phyloP scores from a whole-genome alignment of 257 asterid species.

The Dorcoceras hygrometricum region DNA sequence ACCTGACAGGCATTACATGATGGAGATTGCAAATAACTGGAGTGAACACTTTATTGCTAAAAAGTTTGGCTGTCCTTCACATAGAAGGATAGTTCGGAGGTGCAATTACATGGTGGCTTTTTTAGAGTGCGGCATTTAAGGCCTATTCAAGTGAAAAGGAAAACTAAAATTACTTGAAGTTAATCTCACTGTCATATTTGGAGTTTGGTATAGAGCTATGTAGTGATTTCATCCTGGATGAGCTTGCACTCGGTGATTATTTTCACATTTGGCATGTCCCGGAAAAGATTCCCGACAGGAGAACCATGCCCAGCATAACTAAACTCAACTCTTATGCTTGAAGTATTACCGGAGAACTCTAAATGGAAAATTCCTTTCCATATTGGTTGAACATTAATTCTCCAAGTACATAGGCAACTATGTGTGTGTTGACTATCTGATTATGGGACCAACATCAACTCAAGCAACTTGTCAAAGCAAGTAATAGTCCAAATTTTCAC shows the following conservation, averaged over 20 bases:
- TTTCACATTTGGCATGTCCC: neutral
- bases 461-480: conserved; percentile 7
- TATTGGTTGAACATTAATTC: neutral
- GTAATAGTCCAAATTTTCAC: neutral
- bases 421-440: neutral
- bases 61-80: neutral
- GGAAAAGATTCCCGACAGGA: too few species aligned
- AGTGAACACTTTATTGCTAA: neutral
- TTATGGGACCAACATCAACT: neutral
- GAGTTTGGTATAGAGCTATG: neutral
- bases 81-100: neutral
- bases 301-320: too few species aligned
- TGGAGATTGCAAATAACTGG: conserved; percentile 1
- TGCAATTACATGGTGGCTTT: neutral
- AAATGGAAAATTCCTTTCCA: neutral
- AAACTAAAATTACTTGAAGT: too few species aligned
- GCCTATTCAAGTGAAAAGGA: neutral
- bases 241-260: neutral
- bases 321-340: too few species aligned
- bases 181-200: neutral
- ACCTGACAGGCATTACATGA: neutral
- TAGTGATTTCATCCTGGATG: neutral
- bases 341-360: too few species aligned
- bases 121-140: neutral
- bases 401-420: neutral